Conservation (phyloP, 1,284 basidiomycete genomes). For the Cryptococcus jaspeensis region DNA sequence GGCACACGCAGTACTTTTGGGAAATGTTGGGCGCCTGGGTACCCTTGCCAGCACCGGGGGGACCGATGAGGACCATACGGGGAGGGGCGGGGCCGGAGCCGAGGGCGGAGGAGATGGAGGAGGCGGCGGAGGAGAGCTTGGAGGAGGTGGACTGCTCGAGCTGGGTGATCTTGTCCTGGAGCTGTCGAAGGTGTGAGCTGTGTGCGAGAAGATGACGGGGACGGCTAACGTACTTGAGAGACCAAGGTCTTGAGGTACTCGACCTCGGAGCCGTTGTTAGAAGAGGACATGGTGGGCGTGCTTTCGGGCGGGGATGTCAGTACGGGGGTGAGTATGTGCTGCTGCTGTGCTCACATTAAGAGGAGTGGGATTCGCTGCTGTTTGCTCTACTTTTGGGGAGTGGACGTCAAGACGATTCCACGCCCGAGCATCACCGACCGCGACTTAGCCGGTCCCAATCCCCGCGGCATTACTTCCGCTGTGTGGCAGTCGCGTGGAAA, state of each 20-base stretch:
- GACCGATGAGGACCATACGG: slow-evolving; percentile 86
- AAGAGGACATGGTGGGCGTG: slow-evolving; percentile 8
- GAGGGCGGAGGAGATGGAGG: slow-evolving; percentile 51
- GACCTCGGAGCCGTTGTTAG: slow-evolving; percentile 58
- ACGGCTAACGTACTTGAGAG: slow-evolving; percentile 56
- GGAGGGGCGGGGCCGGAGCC: slow-evolving; percentile 54
- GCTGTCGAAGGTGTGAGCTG: slow-evolving; percentile 21
- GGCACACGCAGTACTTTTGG: slow-evolving; percentile 92
- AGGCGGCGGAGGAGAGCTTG: slow-evolving; percentile 53
- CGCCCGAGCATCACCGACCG: too few species aligned
- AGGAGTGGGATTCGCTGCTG: too few species aligned
- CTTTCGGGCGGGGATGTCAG: background rate
- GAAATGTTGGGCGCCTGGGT: slow-evolving; percentile 94
- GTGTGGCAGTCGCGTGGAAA: background rate
- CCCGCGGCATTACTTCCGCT: background rate
- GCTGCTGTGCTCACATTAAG: too few species aligned
- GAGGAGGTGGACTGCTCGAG: slow-evolving; percentile 40
- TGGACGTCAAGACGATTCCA: too few species aligned
- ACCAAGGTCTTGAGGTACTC: slow-evolving; percentile 88
- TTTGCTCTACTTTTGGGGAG: too few species aligned
- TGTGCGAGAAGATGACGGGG: background rate
- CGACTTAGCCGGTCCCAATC: background rate
- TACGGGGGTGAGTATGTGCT: background rate
- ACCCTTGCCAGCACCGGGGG: slow-evolving; percentile 96
- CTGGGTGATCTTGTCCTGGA: slow-evolving; percentile 46